Evolutionary conservation across 78 protist genomes (phyloP).

Genomic region (Dictyostelium intermedium): DNA sequence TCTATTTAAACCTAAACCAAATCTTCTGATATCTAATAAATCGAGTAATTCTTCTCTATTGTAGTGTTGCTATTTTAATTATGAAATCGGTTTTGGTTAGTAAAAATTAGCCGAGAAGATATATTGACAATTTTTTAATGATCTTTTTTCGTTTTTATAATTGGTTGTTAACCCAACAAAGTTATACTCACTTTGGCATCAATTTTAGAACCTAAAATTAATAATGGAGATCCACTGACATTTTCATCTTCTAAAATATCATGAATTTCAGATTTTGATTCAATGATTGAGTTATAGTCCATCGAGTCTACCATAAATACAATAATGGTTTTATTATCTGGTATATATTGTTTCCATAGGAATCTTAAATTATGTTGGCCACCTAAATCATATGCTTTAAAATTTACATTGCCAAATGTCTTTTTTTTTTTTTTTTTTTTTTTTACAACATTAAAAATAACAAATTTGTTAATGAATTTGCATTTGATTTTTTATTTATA

Average conservation of each 20-base stretch:
- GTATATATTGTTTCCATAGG: slow-evolving; percentile 43
- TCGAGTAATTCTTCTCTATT: slow-evolving; percentile 6
- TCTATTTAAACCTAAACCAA: background rate
- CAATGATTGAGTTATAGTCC: background rate
- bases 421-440: background rate
- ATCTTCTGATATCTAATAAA: background rate
- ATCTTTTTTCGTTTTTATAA: no score
- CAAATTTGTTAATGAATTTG: background rate
- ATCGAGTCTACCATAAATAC: slow-evolving; percentile 48
- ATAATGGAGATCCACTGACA: background rate
- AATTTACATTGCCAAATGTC: slow-evolving; percentile 13
- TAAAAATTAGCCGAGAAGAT: no score
- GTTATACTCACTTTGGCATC: background rate
- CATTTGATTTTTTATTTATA: background rate
- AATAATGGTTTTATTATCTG: slow-evolving; percentile 15
- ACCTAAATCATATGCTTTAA: slow-evolving; percentile 70
- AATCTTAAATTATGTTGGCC: slow-evolving; percentile 37
- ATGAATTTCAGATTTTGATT: slow-evolving; percentile 56
- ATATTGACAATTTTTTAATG: background rate
- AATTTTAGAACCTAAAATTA: slow-evolving; percentile 45
- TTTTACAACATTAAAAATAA: no score
- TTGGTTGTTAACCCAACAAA: no score
- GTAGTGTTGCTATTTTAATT: background rate
- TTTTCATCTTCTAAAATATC: background rate
- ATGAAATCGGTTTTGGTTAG: background rate